phyloP scores from a whole-genome alignment of 108 stramenopile species.

The Fragilariopsis cylindrus region DNA sequence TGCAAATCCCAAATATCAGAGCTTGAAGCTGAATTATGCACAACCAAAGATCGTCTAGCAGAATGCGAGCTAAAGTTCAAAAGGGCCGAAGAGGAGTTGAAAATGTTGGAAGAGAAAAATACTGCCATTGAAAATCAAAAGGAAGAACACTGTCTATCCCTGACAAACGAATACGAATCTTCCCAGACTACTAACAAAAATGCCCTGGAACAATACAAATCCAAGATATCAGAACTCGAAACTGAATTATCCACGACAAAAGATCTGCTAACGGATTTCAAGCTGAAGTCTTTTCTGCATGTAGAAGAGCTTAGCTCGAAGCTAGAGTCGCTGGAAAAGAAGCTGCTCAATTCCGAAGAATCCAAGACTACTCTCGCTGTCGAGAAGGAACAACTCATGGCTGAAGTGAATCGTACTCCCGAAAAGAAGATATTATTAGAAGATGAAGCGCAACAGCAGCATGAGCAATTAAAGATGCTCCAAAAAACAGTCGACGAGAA shows the following conservation, averaged over 20 bases:
- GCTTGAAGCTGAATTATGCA: no score
- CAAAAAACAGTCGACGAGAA: conserved; percentile 18
- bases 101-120: background rate
- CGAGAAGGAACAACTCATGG: conserved; percentile 6
- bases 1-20: no score
- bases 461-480: conserved; percentile 12
- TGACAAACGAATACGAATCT: background rate
- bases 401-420: background rate
- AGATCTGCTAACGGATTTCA: background rate
- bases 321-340: background rate
- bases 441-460: conserved; percentile 10
- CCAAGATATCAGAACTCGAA: background rate
- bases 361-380: background rate
- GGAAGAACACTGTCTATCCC: background rate
- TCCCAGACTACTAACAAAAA: background rate
- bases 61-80: no score
- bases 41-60: no score
- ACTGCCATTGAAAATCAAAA: background rate
- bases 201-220: no score
- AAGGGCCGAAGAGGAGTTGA: no score
- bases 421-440: conserved; percentile 13
- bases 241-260: background rate
- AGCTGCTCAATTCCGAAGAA: background rate
- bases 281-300: background rate
- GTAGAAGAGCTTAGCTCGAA: background rate